These are phyloP conservation scores for Scutellaria minor DNA, from an alignment of 257 asterid genomes.

Conservation along the genomic window DNA sequence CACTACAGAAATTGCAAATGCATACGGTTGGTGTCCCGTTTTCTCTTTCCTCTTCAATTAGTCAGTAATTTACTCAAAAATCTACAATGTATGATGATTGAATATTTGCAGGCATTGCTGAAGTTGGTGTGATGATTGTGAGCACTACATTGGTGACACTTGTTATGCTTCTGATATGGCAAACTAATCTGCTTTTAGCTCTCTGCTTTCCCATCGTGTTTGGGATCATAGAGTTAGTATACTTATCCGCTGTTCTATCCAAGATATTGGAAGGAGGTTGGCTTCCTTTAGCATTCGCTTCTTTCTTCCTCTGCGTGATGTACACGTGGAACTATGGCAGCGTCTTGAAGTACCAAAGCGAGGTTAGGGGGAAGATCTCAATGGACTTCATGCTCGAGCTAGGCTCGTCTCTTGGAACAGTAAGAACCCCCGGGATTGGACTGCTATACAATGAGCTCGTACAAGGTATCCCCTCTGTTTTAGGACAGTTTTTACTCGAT, in stretches of 20 bases:
- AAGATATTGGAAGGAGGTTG: slow-evolving; percentile 95
- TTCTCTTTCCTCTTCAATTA: background rate
- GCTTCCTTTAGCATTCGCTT: slow-evolving; percentile 86
- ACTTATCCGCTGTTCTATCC: slow-evolving; percentile 81
- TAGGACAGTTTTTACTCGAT: slow-evolving; percentile 74
- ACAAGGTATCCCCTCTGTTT: slow-evolving; percentile 87
- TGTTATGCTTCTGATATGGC: slow-evolving; percentile 95
- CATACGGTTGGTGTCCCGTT: slow-evolving; percentile 64
- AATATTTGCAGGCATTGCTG: slow-evolving; percentile 75
- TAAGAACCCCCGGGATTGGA: slow-evolving; percentile 91
- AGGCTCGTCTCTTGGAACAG: slow-evolving; percentile 80
- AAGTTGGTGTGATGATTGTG: slow-evolving; percentile 95
- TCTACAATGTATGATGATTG: too few species aligned
- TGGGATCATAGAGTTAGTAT: slow-evolving; percentile 75
- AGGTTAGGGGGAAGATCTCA: slow-evolving; percentile 77
- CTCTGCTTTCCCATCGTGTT: slow-evolving; percentile 73
- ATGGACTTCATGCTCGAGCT: slow-evolving; percentile 81
- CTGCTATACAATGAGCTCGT: slow-evolving; percentile 87
- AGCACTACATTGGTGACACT: slow-evolving; percentile 86
- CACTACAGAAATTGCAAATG: slow-evolving; percentile 86
- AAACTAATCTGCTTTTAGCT: slow-evolving; percentile 67
- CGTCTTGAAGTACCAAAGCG: slow-evolving; percentile 80
- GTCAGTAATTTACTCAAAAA: background rate
- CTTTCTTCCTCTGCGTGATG: slow-evolving; percentile 79
- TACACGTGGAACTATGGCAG: slow-evolving; percentile 96